Base-by-base conservation (phyloP, 441 rosid genomes). In the Gossypium davidsonii region DNA sequence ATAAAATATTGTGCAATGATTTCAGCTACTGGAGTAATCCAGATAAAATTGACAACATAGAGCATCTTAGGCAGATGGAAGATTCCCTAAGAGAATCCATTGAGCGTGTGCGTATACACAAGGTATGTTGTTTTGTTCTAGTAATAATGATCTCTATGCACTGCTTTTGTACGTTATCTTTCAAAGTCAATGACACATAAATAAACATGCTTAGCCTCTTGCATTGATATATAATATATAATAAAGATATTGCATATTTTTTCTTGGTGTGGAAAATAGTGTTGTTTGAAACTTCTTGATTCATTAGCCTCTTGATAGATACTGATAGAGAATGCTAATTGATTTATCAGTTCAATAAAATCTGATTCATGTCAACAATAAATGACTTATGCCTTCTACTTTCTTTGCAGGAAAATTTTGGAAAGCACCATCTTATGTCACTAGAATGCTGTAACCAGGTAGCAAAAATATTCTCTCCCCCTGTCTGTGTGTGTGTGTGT, bases 21-120 rank as follows among this genome's bases (percentile, higher is more conserved):
- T 83, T 71, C 91, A 93, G 96, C 83, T 87, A 79, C 77, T 91
- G 93, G 97, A 83, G 77, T 68, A 87, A 85, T 81, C 90, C 87
- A 6, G 89, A 88, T 71, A 86, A 86, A 75, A 78, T 93, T 81
- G 90, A 91, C 72, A 89, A 76, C 78, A 65, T 86, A 15, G 92
- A 86, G 67, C 89, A 88, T 78, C 90, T 90, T 69, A 67, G 76
- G 71, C 87, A 85, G 81, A 87, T 93, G 93, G 98, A 93, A 81
- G 89, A 89, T 59, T 90, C 90, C 7, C 85, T 91, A 25, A 83
- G 86, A 67, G 85, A 87, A 71, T 91, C 94, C 18, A 76, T 93
- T 72, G 86, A 82, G 60, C 80, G 78, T 70, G 74, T 91, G 68
- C 84, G 58, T 62, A 46, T 79, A 51, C 90, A 87, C 56, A 88